Evolutionary conservation across 2,329 filamentous ascomycete species (phyloP).

Genomic region (Colletotrichum camelliae): DNA sequence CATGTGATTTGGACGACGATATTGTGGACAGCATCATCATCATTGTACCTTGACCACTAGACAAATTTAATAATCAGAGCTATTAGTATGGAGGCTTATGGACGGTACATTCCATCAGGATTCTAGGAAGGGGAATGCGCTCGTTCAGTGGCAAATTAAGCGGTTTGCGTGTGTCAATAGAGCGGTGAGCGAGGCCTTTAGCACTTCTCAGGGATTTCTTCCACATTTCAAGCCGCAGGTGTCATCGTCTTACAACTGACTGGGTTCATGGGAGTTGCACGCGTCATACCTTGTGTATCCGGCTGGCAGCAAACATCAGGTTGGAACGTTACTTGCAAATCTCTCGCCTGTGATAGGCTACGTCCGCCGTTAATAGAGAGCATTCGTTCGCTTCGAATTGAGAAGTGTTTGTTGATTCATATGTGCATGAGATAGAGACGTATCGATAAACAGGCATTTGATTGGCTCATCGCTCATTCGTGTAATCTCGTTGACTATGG

Average conservation of each 20-base stretch:
- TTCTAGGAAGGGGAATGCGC: background rate
- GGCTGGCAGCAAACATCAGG: background rate
- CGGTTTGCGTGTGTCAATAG: background rate
- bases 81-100: background rate
- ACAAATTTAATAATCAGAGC: background rate
- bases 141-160: background rate
- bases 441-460: fast-evolving
- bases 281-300: background rate
- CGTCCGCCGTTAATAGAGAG: background rate
- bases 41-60: fast-evolving
- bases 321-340: background rate
- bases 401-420: background rate
- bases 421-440: background rate
- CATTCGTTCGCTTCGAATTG: background rate
- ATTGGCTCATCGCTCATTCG: background rate
- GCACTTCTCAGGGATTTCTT: background rate
- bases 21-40: background rate
- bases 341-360: background rate
- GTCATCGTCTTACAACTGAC: background rate
- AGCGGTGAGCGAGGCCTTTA: background rate
- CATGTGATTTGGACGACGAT: background rate
- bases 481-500: background rate
- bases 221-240: background rate
- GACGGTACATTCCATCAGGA: background rate
- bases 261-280: background rate